A percentile compares a stretch with the other conserved stretches of the same genome.
phyloP scores from a whole-genome alignment of 2,329 filamentous ascomycete genomes.

The Fusarium acutatum region DNA sequence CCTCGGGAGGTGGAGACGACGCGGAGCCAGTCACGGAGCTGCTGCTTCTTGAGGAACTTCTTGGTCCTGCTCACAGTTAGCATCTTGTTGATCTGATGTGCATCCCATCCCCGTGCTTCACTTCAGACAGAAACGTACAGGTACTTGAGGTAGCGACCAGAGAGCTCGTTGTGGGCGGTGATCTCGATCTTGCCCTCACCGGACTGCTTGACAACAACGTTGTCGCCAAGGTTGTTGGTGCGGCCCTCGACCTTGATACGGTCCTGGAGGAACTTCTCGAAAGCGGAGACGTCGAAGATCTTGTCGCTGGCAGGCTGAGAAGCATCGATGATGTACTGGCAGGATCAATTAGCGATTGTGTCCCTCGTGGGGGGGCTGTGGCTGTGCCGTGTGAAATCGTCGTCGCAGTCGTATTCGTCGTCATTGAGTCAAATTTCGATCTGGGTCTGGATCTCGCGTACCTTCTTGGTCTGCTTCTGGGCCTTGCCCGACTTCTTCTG shows the following conservation, averaged over 20 bases:
- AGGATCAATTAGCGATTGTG: slow-evolving; percentile 18
- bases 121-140: slow-evolving; percentile 69
- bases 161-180: slow-evolving; percentile 96
- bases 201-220: slow-evolving; percentile 86
- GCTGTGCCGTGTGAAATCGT: neutral
- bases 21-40: slow-evolving; percentile 99
- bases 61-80: slow-evolving; percentile 75
- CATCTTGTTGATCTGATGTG: neutral
- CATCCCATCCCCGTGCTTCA: neutral
- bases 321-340: slow-evolving; percentile 98
- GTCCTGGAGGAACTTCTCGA: slow-evolving; percentile 99
- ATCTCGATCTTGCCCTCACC: slow-evolving; percentile 99
- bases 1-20: slow-evolving; percentile 98
- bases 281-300: slow-evolving; percentile 99
- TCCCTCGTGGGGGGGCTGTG: neutral
- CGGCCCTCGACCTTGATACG: slow-evolving; percentile 99
- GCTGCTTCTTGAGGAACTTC: slow-evolving; percentile 99
- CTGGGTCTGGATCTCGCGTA: slow-evolving; percentile 48
- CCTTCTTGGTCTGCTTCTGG: slow-evolving; percentile 90
- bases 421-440: neutral
- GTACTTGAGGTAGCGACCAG: slow-evolving; percentile 99
- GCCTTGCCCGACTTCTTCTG: slow-evolving; percentile 73
- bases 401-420: neutral
- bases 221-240: slow-evolving; percentile 96
- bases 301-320: slow-evolving; percentile 98